phyloP scores from a whole-genome alignment of 345 rosid species.

The Eucalyptus sp. region DNA sequence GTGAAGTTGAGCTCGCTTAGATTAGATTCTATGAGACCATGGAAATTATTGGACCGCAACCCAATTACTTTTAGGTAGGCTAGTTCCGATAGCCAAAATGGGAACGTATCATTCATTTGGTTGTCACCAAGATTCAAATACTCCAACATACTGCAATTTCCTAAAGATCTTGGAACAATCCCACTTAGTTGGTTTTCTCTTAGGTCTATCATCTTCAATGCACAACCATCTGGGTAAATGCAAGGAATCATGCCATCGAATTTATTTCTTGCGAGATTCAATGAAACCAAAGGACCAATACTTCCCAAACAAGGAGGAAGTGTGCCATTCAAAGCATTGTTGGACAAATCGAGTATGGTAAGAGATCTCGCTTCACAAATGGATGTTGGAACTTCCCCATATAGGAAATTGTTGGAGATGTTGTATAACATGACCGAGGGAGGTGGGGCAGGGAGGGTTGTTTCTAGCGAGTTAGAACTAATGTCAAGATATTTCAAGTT shows the following conservation, averaged over 20 bases:
- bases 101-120: neutral
- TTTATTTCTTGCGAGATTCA: neutral
- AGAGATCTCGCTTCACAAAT: neutral
- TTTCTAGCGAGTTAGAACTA: neutral
- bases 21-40: neutral
- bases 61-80: neutral
- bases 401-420: neutral
- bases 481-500: neutral
- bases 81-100: neutral
- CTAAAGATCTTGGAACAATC: neutral
- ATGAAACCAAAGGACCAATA: neutral
- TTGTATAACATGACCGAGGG: neutral
- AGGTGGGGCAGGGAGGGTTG: neutral
- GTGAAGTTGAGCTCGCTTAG: neutral
- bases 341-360: rapidly evolving
- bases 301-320: neutral
- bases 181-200: neutral
- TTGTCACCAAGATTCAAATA: neutral
- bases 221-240: neutral
- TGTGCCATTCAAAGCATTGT: neutral
- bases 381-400: neutral
- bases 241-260: neutral
- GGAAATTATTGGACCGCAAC: neutral
- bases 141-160: neutral
- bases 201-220: neutral